Evolutionary conservation across 2,329 filamentous ascomycete genomes (phyloP), one percentile per base, ranked within the genome.

Genomic region (Colletotrichum spinosum): DNA sequence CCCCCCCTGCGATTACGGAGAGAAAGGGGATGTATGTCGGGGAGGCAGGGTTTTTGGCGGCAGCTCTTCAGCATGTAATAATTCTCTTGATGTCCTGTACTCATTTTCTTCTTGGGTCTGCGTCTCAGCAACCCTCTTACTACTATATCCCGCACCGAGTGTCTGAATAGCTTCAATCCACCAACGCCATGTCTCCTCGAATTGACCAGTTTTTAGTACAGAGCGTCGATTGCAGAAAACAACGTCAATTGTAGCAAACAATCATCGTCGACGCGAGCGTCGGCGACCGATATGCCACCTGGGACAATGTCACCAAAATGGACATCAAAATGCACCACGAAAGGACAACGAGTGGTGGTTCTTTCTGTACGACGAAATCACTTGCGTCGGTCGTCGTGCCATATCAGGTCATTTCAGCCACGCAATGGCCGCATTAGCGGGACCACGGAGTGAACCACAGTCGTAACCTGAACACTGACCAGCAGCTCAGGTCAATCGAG

Each of bases 41-140:
- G 70, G 71, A 72, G 70, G 69, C 61, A 68, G 69, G 71, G 71
- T 75, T 70, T 70, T 69, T 69, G 69, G 65, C 62, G 68, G 68
- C 69, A 70, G 72, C 76, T 78, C 74, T 78, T 80, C 73, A 78
- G 77, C 77, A 81, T 83, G 80, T 83, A 83, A 81, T 83, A 83
- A 77, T 78, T 76, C 77, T 79, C 73, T 75, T 75, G 76, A 76
- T 76, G 76, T 75, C 73, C 72, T 76, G 75, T 77, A 77, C 70
- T 74, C 72, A 75, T 72, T 67, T 51, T 70, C 67, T 71, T 70
- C 68, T 69, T 69, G 70, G 69, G 68, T 65, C 67, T 70, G 51
- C 68, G 69, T 54, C 61, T 64, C 33, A 25, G 60, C 45, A 63
- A 60, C 60, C 39, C 60, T 69, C 70, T 72, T 67, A 35, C 50